Conservation (phyloP, 1,139 yeast genomes). For the Arxiozyma telluris region DNA sequence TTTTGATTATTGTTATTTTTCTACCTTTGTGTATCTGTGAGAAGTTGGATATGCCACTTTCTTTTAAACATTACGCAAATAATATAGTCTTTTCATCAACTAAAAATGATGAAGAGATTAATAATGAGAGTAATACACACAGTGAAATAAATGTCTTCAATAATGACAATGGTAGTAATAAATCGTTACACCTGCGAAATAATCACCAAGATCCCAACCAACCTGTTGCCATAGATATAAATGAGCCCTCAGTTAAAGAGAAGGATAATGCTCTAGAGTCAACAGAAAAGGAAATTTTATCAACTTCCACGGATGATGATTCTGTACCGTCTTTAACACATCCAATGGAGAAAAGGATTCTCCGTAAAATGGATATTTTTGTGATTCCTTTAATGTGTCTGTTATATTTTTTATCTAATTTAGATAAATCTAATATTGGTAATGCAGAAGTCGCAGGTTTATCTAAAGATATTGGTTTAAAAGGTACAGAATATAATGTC, state of each 20-base stretch:
- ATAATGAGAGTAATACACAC: not conserved
- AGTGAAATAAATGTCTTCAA: not conserved
- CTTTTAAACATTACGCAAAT: slow-evolving; percentile 10
- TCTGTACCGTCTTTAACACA: slow-evolving; percentile 22
- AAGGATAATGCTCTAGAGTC: not conserved
- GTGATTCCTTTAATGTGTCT: slow-evolving; percentile 46
- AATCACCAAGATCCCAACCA: not conserved
- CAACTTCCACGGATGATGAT: slow-evolving; percentile 24
- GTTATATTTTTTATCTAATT: slow-evolving; percentile 46
- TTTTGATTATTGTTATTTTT: no score
- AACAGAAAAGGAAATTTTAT: slow-evolving; percentile 15
- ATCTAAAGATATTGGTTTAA: slow-evolving; percentile 41
- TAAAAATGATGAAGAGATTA: not conserved
- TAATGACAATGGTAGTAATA: not conserved
- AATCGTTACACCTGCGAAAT: not conserved
- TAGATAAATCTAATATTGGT: slow-evolving; percentile 54
- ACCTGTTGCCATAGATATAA: not conserved
- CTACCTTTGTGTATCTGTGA: not conserved
- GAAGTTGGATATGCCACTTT: slow-evolving; percentile 5
- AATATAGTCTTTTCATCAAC: slow-evolving; percentile 8
- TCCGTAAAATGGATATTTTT: slow-evolving; percentile 42
- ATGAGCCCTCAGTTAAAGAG: not conserved
- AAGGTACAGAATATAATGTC: slow-evolving; percentile 43
- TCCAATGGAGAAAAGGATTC: slow-evolving; percentile 35
- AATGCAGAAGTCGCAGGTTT: slow-evolving; percentile 52